Evolutionary conservation across 2,329 filamentous ascomycete genomes (phyloP).

Genomic region (Aspergillus cejpii): DNA sequence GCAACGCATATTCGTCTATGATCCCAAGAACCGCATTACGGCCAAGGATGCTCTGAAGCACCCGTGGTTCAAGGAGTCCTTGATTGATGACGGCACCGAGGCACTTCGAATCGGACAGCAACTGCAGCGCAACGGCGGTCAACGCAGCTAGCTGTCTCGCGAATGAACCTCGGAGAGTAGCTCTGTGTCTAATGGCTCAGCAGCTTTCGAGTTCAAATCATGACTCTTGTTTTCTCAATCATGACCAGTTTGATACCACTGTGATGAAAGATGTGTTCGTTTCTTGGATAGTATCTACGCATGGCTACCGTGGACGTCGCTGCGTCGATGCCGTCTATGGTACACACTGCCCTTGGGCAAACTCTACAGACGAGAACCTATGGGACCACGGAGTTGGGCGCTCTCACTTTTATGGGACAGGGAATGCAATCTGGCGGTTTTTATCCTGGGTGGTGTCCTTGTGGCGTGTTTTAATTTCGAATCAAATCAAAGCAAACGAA

Average conservation of each 20-base stretch:
- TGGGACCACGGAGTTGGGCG: constrained; percentile 1
- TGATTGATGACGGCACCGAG: constrained; percentile 61
- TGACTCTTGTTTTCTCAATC: not conserved
- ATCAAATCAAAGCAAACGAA: not conserved
- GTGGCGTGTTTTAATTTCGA: not conserved
- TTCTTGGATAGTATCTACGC: constrained; percentile 18
- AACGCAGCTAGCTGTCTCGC: constrained; percentile 14
- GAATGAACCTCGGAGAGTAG: not conserved
- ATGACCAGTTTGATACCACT: constrained; percentile 5
- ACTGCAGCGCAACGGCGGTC: constrained; percentile 24
- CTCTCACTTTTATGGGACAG: constrained; percentile 1
- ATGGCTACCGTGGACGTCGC: constrained; percentile 1
- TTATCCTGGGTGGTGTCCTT: not conserved
- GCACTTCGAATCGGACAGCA: constrained; percentile 52
- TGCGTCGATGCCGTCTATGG: not conserved
- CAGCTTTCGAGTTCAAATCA: too few relatives aligned
- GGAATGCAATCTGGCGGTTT: constrained; percentile 2
- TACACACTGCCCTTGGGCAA: not conserved
- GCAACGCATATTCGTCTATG: constrained; percentile 59
- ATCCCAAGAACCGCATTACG: constrained; percentile 58
- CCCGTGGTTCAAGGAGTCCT: constrained; percentile 58
- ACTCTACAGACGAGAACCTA: not conserved
- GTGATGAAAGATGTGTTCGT: constrained; percentile 15
- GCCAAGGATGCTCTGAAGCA: constrained; percentile 60
- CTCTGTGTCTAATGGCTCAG: too few relatives aligned